A percentile compares a stretch with the other conserved stretches of the same genome.
Evolutionary conservation across 805 yeast genomes (phyloP).

Genomic region (Cyberlindnera nakhonratchasimensis): DNA sequence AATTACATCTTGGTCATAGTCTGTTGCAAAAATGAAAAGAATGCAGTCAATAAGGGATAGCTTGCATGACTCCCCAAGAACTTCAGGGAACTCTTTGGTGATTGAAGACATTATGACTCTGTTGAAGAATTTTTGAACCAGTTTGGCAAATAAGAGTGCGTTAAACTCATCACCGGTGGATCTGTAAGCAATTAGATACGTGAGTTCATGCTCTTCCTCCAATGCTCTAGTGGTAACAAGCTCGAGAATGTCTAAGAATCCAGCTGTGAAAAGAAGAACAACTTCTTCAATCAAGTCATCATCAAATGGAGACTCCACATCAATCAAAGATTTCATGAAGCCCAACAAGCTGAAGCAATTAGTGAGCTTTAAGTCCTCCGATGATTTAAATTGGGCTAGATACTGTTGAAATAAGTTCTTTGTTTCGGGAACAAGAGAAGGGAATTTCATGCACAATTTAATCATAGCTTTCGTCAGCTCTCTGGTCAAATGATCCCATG

Average conservation of each 20-base stretch:
- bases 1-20: constrained; percentile 29
- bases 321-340: constrained; percentile 32
- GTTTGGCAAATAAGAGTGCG: constrained; percentile 32
- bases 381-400: constrained; percentile 20
- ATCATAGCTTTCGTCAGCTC: constrained; percentile 33
- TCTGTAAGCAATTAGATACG: constrained; percentile 35
- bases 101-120: constrained; percentile 14
- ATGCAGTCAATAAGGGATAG: constrained; percentile 8
- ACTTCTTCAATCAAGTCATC: constrained; percentile 25
- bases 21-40: constrained; percentile 9
- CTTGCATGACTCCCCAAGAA: not conserved
- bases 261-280: constrained; percentile 20
- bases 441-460: constrained; percentile 26
- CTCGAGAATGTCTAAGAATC: constrained; percentile 23
- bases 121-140: constrained; percentile 22
- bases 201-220: constrained; percentile 23
- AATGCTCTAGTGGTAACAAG: constrained; percentile 33
- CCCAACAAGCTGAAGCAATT: constrained; percentile 36
- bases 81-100: not conserved
- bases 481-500: constrained; percentile 38
- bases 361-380: constrained; percentile 16
- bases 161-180: constrained; percentile 33
- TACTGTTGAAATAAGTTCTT: constrained; percentile 26
- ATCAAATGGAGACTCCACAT: constrained; percentile 19
- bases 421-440: constrained; percentile 25